Evolutionary conservation across 306 rosid genomes (phyloP), one percentile per base, ranked within the genome.

Genomic region (Senna siamea): DNA sequence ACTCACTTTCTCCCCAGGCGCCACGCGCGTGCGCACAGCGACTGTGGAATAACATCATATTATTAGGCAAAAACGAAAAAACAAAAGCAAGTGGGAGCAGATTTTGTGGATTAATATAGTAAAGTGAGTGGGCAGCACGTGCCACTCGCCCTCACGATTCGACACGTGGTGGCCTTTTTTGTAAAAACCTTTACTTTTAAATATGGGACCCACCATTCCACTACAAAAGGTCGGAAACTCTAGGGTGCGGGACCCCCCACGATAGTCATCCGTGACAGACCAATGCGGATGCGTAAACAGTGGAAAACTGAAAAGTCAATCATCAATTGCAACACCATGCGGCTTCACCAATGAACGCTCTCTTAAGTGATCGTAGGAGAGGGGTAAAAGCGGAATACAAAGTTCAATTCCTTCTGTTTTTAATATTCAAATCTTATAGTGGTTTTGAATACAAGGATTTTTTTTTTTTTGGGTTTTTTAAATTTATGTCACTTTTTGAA

Each of bases 31-130:
- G n/a, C 2, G 32, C 4, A 55, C 8, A 9, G 61, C 61, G 61
- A 14, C 2, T 59, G 12, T 26, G 20, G 4, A 58, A 58, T 19
- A 7, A 26, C 30, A 26, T 26, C 30, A 26, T 26, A 1, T 26
- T 26, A 26, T 26, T 26, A 26, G 30, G 30, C 1, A 26, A 26
- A 26, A 26, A 26, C 1, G 8, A 17, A n/a, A 59, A 60, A 60
- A 60, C 66, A 60, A 35, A 35, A 17, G 28, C 47, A 60, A 60
- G 66, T 60, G 66, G 46, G 66, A n/a, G 44, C 66, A 60, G 66
- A 60, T 60, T 34, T 60, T 35, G 47, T 60, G 46, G 66, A 32
- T 60, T n/a, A n/a, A 35, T 17, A 30, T 35, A 60, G 66, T 1
- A 20, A 60, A 35, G 4, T n/a, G 7, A 60, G 66, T 60, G 66